Conservation (phyloP, 2,329 filamentous ascomycete species). For the Elsinoe necatrix region DNA sequence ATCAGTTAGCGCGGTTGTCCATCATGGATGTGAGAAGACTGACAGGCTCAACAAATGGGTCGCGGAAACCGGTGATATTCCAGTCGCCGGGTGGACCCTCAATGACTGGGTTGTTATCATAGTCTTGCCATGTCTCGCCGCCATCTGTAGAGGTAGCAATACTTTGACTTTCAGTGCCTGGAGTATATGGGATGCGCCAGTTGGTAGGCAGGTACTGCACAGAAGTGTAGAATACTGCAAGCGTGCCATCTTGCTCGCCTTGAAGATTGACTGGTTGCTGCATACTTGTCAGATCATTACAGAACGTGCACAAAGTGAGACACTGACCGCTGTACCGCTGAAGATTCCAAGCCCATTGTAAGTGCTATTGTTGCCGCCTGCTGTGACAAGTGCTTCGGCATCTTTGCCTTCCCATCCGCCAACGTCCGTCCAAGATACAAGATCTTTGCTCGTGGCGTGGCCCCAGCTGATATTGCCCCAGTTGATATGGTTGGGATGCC, state of each 20-base stretch:
- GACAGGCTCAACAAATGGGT: slow-evolving; percentile 32
- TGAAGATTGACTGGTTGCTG: slow-evolving; percentile 39
- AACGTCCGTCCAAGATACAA: slow-evolving; percentile 39
- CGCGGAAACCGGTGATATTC: slow-evolving; percentile 38
- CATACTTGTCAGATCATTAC: not conserved
- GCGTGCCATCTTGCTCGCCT: slow-evolving; percentile 39
- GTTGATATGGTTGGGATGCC: slow-evolving; percentile 40
- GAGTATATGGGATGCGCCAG: slow-evolving; percentile 38
- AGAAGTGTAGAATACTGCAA: slow-evolving; percentile 42
- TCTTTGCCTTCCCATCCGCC: slow-evolving; percentile 40
- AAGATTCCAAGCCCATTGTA: slow-evolving; percentile 48
- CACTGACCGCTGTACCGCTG: slow-evolving; percentile 36
- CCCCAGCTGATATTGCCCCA: slow-evolving; percentile 46
- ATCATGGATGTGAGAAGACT: not conserved
- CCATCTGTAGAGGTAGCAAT: slow-evolving; percentile 39
- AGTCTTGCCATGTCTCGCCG: slow-evolving; percentile 40
- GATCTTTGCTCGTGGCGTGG: slow-evolving; percentile 44
- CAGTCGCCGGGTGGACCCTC: slow-evolving; percentile 35
- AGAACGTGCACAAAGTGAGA: not conserved
- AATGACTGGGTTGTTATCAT: slow-evolving; percentile 40
- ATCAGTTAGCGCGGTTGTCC: not conserved
- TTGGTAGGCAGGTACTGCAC: slow-evolving; percentile 39
- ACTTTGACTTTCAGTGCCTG: slow-evolving; percentile 40
- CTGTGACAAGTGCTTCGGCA: slow-evolving; percentile 29
- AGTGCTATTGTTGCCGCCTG: slow-evolving; percentile 33